Conservation (phyloP, 164 flowering plant genomes). For the Stephania yunnanensis region DNA sequence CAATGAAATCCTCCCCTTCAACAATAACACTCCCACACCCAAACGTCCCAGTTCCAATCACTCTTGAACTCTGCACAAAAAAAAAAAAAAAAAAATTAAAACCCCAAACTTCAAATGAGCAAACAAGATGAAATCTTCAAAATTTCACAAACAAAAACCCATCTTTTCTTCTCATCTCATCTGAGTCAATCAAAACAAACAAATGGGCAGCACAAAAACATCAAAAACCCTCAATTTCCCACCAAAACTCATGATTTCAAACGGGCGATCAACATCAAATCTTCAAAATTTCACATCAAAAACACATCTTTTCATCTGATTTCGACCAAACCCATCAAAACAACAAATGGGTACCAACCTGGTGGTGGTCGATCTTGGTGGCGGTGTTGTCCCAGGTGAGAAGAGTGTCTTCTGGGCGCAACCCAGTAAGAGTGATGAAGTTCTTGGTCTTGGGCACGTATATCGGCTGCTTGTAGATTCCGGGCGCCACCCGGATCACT, state of each 20-base stretch:
- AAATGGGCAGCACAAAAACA: too few species aligned
- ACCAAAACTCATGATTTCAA: too few species aligned
- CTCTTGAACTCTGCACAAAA: constrained; percentile 37
- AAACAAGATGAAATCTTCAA: too few species aligned
- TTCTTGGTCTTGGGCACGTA: constrained; percentile 94
- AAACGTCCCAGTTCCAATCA: constrained; percentile 95
- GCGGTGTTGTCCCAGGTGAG: constrained; percentile 92
- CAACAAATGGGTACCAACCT: constrained; percentile 34
- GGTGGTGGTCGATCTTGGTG: constrained; percentile 75
- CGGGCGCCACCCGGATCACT: constrained; percentile 67
- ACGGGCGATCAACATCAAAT: too few species aligned
- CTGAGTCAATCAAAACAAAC: too few species aligned
- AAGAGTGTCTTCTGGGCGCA: constrained; percentile 57
- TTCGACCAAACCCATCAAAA: too few species aligned
- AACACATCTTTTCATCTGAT: too few species aligned
- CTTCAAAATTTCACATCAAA: too few species aligned
- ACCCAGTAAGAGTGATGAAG: constrained; percentile 70
- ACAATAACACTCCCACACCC: constrained; percentile 80
- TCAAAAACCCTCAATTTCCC: too few species aligned
- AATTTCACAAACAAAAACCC: too few species aligned
- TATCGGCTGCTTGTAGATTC: constrained; percentile 72
- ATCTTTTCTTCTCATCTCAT: too few species aligned
- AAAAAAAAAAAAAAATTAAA: not conserved
- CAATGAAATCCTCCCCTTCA: constrained; percentile 94
- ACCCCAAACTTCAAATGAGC: too few species aligned